Base-by-base conservation (phyloP, 768 basidiomycete species). In the Rhodocollybia butyracea region DNA sequence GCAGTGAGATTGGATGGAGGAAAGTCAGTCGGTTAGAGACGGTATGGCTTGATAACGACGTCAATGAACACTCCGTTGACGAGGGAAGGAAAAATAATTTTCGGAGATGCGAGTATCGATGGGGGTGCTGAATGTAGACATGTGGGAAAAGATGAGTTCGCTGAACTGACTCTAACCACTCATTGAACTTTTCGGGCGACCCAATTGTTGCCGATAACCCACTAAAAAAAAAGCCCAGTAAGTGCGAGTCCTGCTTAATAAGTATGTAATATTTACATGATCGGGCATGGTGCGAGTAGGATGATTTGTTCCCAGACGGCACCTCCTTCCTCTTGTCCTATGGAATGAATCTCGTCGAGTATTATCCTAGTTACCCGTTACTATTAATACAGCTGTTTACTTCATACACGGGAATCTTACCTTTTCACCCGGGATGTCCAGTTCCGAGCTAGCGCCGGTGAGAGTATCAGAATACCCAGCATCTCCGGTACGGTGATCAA, bases 221-320 rank as follows among this genome's bases (percentile, higher is more conserved):
- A 59, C 85, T 87, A 41, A 11, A 56, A 12, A n/a, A 17, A 24
- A 19, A 17, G 31, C 51, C 29, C 12, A 30, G 21, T 41, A 1
- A 56, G 54, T 27, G 12, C 40, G 41, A 17, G 42, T 21, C 27
- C n/a, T 12, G 36, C 2, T 34, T 2, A n/a, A 46, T 39, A 15
- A 24, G 2, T n/a, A 32, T 58, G 24, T 46, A 17, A 42, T 24
- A 70, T 80, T 36, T 36, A 87, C 86, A 89, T 88, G 58, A 89
- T 75, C 1, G 87, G 87, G 59, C 85, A 87, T 19, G 85, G 85
- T 8, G 86, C 81, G 13, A 89, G 68, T 5, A 89, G 66, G 7
- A 89, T 71, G n/a, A 88, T 83, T 61, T 88, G 84, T 60, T 89
- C 86, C 87, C 87, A 89, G 2, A 87, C 81, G 0, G 82, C 73